A percentile compares a stretch with the other conserved stretches of the same genome.
Evolutionary conservation across 2,329 filamentous ascomycete genomes (phyloP).

Genomic region (Fusarium torulosum): DNA sequence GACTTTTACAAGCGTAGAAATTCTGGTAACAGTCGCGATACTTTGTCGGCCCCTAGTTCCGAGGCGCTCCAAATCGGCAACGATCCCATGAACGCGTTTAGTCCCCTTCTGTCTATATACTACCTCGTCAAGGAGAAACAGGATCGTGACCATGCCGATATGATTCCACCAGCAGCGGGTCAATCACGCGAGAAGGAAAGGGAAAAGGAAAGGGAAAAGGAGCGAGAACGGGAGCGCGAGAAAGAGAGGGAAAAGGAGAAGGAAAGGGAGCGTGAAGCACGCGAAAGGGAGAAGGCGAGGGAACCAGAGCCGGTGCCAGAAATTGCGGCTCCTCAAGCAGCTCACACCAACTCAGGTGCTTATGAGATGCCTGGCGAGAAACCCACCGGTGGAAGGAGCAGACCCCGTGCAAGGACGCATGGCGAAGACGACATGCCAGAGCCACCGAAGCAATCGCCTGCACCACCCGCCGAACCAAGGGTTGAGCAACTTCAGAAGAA

Average conservation of each 20-base stretch:
- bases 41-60: constrained; percentile 82
- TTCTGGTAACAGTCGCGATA: constrained; percentile 89
- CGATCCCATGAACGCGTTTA: constrained; percentile 94
- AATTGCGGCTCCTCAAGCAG: constrained; percentile 83
- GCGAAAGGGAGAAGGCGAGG: constrained; percentile 51
- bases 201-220: constrained; percentile 48
- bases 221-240: constrained; percentile 48
- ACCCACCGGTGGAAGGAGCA: constrained; percentile 83
- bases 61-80: constrained; percentile 85
- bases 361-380: constrained; percentile 94
- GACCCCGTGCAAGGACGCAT: constrained; percentile 90
- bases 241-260: constrained; percentile 43
- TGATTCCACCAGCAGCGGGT: constrained; percentile 61
- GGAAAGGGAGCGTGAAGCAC: constrained; percentile 56
- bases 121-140: constrained; percentile 96
- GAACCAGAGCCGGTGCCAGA: constrained; percentile 72
- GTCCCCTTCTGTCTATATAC: constrained; percentile 92
- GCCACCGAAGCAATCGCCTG: constrained; percentile 50
- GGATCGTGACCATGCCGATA: constrained; percentile 74
- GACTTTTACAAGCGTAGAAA: constrained; percentile 97
- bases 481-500: constrained; percentile 77
- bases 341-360: constrained; percentile 85
- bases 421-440: constrained; percentile 92
- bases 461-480: constrained; percentile 65
- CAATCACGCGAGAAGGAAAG: constrained; percentile 52